These are phyloP conservation scores for Microdochium paspali DNA, from an alignment of 2,329 filamentous ascomycete species.

Conservation along the genomic window DNA sequence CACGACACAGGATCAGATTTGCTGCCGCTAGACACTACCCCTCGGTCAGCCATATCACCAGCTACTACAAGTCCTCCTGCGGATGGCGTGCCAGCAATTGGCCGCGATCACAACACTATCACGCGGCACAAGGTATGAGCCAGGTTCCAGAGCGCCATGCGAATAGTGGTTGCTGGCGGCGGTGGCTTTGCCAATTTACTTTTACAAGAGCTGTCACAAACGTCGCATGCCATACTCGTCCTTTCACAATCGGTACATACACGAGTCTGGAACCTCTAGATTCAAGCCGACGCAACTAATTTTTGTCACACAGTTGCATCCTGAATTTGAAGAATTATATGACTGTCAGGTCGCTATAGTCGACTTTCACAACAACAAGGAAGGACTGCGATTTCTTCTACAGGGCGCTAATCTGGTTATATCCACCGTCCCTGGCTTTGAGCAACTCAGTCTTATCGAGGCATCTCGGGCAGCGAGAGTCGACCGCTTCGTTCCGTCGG, in stretches of 20 bases:
- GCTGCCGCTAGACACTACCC: too few relatives aligned
- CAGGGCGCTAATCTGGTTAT: slow-evolving; percentile 66
- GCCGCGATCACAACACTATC: neutral
- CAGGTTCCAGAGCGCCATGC: slow-evolving; percentile 35
- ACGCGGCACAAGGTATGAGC: slow-evolving; percentile 13
- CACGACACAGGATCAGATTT: too few relatives aligned
- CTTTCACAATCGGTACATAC: slow-evolving; percentile 50
- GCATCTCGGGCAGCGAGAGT: slow-evolving; percentile 58
- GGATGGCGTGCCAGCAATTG: too few relatives aligned
- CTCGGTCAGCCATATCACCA: too few relatives aligned
- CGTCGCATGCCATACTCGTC: slow-evolving; percentile 60
- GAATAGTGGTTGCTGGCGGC: slow-evolving; percentile 52
- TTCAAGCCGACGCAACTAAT: slow-evolving; percentile 6
- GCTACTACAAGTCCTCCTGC: too few relatives aligned
- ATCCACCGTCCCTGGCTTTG: slow-evolving; percentile 57
- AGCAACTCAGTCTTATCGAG: slow-evolving; percentile 64
- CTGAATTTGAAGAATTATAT: slow-evolving; percentile 38
- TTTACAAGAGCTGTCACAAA: slow-evolving; percentile 50
- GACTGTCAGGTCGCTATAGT: slow-evolving; percentile 60
- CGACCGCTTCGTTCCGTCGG: slow-evolving; percentile 62
- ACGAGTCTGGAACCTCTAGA: neutral
- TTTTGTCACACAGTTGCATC: slow-evolving; percentile 33
- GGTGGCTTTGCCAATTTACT: slow-evolving; percentile 49
- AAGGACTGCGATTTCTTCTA: slow-evolving; percentile 54
- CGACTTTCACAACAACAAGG: slow-evolving; percentile 52